Conservation (phyloP, 2,329 filamentous ascomycete genomes). For the Aspergillus uvarum region DNA sequence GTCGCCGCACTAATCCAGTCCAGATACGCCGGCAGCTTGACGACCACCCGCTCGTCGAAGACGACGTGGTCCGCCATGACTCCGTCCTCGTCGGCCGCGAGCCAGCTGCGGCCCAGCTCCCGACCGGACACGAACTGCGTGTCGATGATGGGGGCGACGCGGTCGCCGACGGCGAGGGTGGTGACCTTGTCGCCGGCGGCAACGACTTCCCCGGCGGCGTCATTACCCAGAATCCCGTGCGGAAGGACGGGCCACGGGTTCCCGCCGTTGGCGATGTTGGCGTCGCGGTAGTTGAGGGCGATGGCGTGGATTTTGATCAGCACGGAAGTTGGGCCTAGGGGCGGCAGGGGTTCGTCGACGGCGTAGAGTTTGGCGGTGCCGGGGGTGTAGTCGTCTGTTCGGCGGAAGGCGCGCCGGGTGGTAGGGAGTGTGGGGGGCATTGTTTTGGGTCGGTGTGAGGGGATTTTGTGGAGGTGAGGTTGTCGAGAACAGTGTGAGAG, state of each 20-base stretch:
- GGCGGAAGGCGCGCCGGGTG: constrained; percentile 30
- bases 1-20: constrained; percentile 38
- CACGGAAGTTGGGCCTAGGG: constrained; percentile 31
- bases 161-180: constrained; percentile 35
- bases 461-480: too few relatives aligned
- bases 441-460: too few relatives aligned
- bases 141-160: constrained; percentile 42
- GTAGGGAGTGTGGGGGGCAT: neutral
- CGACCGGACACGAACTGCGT: constrained; percentile 43
- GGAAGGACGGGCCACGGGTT: constrained; percentile 44
- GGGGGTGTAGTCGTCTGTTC: constrained; percentile 35
- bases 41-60: constrained; percentile 41
- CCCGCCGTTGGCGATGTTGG: constrained; percentile 29
- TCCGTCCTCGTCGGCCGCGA: constrained; percentile 48
- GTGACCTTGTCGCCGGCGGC: constrained; percentile 38
- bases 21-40: constrained; percentile 40
- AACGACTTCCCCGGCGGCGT: constrained; percentile 46
- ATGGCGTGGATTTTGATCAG: constrained; percentile 26
- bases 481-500: too few relatives aligned
- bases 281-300: constrained; percentile 26
- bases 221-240: constrained; percentile 39
- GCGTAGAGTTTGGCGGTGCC: constrained; percentile 37
- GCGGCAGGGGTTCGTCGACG: constrained; percentile 33
- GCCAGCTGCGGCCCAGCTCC: constrained; percentile 41
- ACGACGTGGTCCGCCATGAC: constrained; percentile 45